These are phyloP conservation scores for Calocybe gambosa DNA, from an alignment of 1,284 basidiomycete species.

Conservation along the genomic window DNA sequence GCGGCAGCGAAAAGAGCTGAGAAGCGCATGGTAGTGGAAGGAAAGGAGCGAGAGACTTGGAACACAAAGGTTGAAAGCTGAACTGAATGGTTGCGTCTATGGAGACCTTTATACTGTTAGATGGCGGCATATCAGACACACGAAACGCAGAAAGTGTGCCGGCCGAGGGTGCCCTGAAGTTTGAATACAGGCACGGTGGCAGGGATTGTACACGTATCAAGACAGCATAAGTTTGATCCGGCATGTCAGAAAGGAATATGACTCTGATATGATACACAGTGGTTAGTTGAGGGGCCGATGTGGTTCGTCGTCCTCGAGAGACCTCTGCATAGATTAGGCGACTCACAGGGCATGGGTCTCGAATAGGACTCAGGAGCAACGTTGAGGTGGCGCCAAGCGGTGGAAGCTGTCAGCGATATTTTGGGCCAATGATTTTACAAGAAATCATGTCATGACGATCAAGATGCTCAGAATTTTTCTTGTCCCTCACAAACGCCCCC, in stretches of 20 bases:
- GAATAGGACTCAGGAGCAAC: too few relatives aligned
- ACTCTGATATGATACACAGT: too few relatives aligned
- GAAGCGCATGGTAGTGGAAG: constrained; percentile 28
- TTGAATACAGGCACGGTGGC: neutral
- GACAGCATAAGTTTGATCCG: constrained; percentile 7
- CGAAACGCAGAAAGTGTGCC: neutral
- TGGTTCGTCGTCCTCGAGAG: too few relatives aligned
- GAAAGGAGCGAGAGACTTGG: neutral
- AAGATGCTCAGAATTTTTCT: constrained; percentile 4
- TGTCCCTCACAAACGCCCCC: constrained; percentile 20
- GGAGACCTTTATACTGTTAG: constrained; percentile 11
- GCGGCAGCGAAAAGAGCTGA: constrained; percentile 22
- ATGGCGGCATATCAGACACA: neutral
- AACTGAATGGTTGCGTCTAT: neutral
- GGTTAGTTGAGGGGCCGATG: too few relatives aligned
- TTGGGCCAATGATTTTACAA: too few relatives aligned
- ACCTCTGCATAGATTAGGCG: too few relatives aligned
- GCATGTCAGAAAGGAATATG: constrained; percentile 10
- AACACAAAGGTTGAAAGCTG: constrained; percentile 9
- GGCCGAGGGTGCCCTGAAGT: constrained; percentile 7
- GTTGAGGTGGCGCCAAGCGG: too few relatives aligned
- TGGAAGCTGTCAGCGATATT: too few relatives aligned
- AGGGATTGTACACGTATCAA: neutral
- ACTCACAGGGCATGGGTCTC: too few relatives aligned
- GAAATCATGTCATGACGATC: constrained; percentile 7